phyloP scores from a whole-genome alignment of 805 yeast species.

The Grigorovia yakushimaensis region DNA sequence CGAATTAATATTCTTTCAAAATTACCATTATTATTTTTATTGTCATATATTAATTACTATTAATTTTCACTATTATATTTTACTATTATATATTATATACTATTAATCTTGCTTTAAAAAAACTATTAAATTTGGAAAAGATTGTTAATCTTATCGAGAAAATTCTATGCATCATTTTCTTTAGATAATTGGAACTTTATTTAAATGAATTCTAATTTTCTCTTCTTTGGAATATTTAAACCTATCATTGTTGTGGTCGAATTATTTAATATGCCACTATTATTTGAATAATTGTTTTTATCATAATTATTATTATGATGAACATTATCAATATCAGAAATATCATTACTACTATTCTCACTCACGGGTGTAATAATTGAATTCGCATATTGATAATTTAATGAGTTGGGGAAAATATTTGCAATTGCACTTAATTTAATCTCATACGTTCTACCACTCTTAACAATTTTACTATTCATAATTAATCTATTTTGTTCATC shows the following conservation, averaged over 20 bases:
- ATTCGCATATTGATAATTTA: conserved; percentile 8
- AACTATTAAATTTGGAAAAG: not conserved
- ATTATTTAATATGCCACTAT: not conserved
- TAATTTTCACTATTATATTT: conserved; percentile 5
- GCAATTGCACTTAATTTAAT: conserved; percentile 17
- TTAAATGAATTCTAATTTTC: not conserved
- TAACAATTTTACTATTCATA: conserved; percentile 20
- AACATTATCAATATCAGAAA: not conserved
- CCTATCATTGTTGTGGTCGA: not conserved
- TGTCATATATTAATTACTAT: not conserved
- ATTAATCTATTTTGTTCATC: conserved; percentile 19
- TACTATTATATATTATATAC: too few species aligned
- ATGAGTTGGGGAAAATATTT: conserved; percentile 15
- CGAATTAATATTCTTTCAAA: too few species aligned
- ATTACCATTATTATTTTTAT: not conserved
- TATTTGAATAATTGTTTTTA: not conserved
- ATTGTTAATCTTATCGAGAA: not conserved
- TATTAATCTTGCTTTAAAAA: not conserved
- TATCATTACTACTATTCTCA: conserved; percentile 4
- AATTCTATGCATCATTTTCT: too few species aligned
- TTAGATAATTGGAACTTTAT: not conserved
- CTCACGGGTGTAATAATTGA: not conserved
- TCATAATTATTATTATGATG: not conserved
- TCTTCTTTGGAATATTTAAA: not conserved
- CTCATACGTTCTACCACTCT: conserved; percentile 3